A percentile compares a stretch with the other conserved stretches of the same genome.
phyloP scores from a whole-genome alignment of 75 land plant species.

The Gnetum montanum region DNA sequence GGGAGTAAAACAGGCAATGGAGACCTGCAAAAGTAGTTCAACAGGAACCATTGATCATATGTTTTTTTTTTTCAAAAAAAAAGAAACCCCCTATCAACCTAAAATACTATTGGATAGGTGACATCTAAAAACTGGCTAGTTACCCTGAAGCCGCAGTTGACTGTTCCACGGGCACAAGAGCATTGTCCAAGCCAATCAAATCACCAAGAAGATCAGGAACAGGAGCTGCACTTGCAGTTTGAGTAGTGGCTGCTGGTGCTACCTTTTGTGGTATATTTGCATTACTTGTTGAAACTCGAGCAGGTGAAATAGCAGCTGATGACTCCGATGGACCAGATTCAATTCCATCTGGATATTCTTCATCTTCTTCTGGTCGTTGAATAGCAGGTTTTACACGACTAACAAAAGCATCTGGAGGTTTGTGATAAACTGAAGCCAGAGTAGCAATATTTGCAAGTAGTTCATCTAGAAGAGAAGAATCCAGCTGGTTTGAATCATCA shows the following conservation, averaged over 20 bases:
- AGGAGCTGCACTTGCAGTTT: constrained; percentile 42
- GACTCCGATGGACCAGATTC: constrained; percentile 80
- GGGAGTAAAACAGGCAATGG: constrained; percentile 80
- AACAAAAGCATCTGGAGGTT: constrained; percentile 97
- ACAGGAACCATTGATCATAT: neutral
- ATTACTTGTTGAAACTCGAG: constrained; percentile 21
- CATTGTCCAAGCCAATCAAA: constrained; percentile 82
- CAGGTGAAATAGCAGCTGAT: constrained; percentile 52
- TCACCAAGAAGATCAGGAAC: constrained; percentile 94
- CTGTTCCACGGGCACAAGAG: constrained; percentile 79
- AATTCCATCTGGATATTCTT: constrained; percentile 62
- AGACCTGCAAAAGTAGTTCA: constrained; percentile 36
- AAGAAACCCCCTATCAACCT: too few species aligned
- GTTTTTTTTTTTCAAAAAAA: neutral
- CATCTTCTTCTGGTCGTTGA: constrained; percentile 81
- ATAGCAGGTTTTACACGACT: constrained; percentile 70
- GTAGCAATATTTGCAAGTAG: constrained; percentile 97
- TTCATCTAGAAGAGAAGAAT: constrained; percentile 90
- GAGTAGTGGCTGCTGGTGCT: constrained; percentile 14
- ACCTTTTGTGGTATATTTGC: constrained; percentile 30
- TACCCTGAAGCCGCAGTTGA: constrained; percentile 61
- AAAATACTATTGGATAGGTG: neutral
- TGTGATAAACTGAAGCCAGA: constrained; percentile 95
- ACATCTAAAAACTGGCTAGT: neutral
- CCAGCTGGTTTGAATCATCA: constrained; percentile 96